phyloP scores from a whole-genome alignment of 148 eudicot species.

The Fallopia convolvulus region DNA sequence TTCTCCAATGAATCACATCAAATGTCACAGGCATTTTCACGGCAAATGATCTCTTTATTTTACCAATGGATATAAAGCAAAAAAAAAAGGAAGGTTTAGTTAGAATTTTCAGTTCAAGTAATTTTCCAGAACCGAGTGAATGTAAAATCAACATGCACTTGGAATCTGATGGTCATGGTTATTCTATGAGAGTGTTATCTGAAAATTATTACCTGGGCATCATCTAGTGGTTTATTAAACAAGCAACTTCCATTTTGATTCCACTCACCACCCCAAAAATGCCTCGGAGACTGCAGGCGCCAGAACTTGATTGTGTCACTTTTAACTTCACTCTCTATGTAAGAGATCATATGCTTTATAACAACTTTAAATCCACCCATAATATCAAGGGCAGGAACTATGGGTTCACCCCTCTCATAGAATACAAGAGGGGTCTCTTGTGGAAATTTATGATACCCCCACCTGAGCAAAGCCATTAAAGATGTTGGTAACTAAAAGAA shows the following conservation, averaged over 20 bases:
- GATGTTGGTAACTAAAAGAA: neutral
- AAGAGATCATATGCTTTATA: conserved; percentile 60
- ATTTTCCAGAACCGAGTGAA: too few relatives aligned
- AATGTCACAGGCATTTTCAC: neutral
- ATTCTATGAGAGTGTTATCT: neutral
- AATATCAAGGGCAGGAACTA: conserved; percentile 57
- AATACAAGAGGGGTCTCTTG: conserved; percentile 87
- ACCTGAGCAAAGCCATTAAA: conserved; percentile 32
- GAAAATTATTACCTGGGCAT: conserved; percentile 41
- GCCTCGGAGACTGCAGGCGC: conserved; percentile 88
- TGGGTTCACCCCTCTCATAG: conserved; percentile 52
- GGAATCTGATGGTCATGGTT: neutral
- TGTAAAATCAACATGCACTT: neutral
- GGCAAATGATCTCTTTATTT: neutral
- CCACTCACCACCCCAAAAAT: conserved; percentile 95
- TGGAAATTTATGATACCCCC: conserved; percentile 88
- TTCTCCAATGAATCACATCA: neutral
- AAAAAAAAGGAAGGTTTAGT: neutral
- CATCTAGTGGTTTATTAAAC: conserved; percentile 61
- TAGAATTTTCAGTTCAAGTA: neutral
- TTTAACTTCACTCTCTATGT: conserved; percentile 56
- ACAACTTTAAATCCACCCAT: conserved; percentile 62
- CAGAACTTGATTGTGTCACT: conserved; percentile 60
- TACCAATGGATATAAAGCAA: neutral
- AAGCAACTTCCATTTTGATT: conserved; percentile 95